These are phyloP conservation scores for Talaromyces nanjingensis DNA, from an alignment of 495 filamentous ascomycete genomes.

Conservation along the genomic window DNA sequence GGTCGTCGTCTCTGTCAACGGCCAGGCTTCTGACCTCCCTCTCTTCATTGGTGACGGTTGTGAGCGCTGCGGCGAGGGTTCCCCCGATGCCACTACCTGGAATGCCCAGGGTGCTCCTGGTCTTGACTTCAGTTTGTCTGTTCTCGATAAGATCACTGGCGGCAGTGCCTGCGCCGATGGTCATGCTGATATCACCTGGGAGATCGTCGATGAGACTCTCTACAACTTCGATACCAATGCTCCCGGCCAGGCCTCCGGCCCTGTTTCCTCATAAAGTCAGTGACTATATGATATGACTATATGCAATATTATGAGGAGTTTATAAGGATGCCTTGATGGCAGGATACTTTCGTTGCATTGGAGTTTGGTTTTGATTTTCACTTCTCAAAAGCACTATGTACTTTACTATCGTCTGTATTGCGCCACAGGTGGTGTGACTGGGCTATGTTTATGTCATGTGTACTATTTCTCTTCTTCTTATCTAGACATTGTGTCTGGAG, in stretches of 20 bases:
- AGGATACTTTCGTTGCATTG: neutral
- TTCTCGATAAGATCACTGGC: slow-evolving; percentile 12
- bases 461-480: neutral
- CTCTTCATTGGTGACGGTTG: slow-evolving; percentile 17
- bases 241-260: neutral
- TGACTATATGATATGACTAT: neutral
- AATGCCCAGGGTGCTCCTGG: slow-evolving; percentile 11
- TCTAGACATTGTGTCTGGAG: neutral
- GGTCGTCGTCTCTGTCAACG: slow-evolving; percentile 14
- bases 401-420: neutral
- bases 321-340: neutral
- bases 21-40: slow-evolving; percentile 9
- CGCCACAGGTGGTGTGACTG: neutral
- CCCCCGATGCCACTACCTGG: slow-evolving; percentile 7
- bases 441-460: neutral
- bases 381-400: neutral
- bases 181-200: slow-evolving; percentile 11
- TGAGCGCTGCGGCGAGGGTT: slow-evolving; percentile 11
- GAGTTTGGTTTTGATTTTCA: neutral
- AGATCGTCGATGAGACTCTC: slow-evolving; percentile 14
- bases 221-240: slow-evolving; percentile 12
- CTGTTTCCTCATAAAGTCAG: neutral
- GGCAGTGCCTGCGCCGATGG: slow-evolving; percentile 12
- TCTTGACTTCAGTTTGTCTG: slow-evolving; percentile 13
- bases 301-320: neutral